Percentiles rank a stretch among this genome's conserved stretches.
Evolutionary conservation across 1,284 basidiomycete genomes (phyloP).

Genomic region (Ustilago vetiveriae): DNA sequence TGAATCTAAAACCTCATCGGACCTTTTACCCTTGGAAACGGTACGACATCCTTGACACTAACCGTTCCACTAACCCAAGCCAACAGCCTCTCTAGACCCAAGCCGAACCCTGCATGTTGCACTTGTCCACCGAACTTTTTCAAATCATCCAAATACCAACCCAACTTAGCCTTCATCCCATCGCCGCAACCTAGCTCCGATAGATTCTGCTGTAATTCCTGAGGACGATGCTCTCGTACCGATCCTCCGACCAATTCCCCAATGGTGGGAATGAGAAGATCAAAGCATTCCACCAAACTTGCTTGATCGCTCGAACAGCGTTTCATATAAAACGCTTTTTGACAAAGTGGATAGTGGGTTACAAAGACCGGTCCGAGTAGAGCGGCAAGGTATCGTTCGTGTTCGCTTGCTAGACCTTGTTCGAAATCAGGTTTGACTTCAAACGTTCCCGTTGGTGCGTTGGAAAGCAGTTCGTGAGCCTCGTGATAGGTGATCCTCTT

Average conservation of each 20-base stretch:
- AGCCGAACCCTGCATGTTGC: constrained; percentile 62
- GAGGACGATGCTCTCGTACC: constrained; percentile 83
- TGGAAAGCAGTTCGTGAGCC: constrained; percentile 74
- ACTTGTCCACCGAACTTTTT: constrained; percentile 53
- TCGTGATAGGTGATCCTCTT: constrained; percentile 81
- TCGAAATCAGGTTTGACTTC: constrained; percentile 75
- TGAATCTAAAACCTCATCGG: constrained; percentile 39
- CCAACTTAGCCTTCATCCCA: constrained; percentile 11
- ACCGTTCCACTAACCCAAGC: constrained; percentile 59
- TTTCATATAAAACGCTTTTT: constrained; percentile 99
- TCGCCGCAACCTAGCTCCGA: constrained; percentile 1
- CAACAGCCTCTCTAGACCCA: constrained; percentile 62
- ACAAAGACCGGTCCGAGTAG: constrained; percentile 84
- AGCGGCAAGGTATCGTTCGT: constrained; percentile 88
- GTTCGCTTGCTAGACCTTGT: constrained; percentile 80
- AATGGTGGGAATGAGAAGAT: constrained; percentile 84
- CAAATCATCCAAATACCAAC: constrained; percentile 60
- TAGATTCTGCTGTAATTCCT: constrained; percentile 49
- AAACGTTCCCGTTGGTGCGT: constrained; percentile 14
- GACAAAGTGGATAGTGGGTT: constrained; percentile 80
- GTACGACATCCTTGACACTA: constrained; percentile 61
- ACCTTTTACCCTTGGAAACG: constrained; percentile 57
- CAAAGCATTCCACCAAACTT: constrained; percentile 83
- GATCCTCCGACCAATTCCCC: constrained; percentile 94
- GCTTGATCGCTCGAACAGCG: constrained; percentile 17